These are phyloP conservation scores for Leptographium procerum DNA, from an alignment of 2,329 filamentous ascomycete genomes.

Conservation along the genomic window DNA sequence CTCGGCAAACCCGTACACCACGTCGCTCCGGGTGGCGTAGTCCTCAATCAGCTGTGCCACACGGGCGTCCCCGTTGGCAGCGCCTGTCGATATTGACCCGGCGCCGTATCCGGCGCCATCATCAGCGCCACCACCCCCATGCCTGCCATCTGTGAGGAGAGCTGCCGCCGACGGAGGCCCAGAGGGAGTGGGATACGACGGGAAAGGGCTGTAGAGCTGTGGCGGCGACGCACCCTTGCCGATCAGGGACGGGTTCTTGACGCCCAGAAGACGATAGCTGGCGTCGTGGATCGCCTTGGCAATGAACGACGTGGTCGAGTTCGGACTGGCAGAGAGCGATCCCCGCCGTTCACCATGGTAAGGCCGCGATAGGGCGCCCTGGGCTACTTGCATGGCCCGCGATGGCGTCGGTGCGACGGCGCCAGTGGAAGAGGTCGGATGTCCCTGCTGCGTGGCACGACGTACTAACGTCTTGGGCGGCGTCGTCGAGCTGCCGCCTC, in stretches of 20 bases:
- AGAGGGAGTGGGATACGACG: slow-evolving; percentile 61
- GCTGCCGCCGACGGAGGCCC: background rate
- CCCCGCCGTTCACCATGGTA: slow-evolving; percentile 60
- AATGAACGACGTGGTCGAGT: slow-evolving; percentile 77
- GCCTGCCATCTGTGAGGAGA: slow-evolving; percentile 12
- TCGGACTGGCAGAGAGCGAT: slow-evolving; percentile 61
- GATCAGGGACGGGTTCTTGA: slow-evolving; percentile 52
- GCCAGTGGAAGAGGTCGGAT: slow-evolving; percentile 56
- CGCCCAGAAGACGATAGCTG: slow-evolving; percentile 61
- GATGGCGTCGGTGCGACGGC: slow-evolving; percentile 56
- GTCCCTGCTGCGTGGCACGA: slow-evolving; percentile 66
- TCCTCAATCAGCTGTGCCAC: slow-evolving; percentile 80
- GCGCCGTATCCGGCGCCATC: slow-evolving; percentile 23
- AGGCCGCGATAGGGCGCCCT: slow-evolving; percentile 46
- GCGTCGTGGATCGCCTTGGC: slow-evolving; percentile 93
- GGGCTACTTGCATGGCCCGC: slow-evolving; percentile 62
- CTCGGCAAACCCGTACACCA: slow-evolving; percentile 94
- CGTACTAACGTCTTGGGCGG: slow-evolving; percentile 56
- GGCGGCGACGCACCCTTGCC: slow-evolving; percentile 61
- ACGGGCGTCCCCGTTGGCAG: slow-evolving; percentile 64
- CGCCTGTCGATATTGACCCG: slow-evolving; percentile 24
- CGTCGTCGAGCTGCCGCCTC: slow-evolving; percentile 25
- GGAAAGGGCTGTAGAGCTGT: slow-evolving; percentile 68
- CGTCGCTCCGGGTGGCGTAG: slow-evolving; percentile 83
- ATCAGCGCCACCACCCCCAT: background rate